phyloP scores from a whole-genome alignment of 352 stramenopile genomes.

The Pythium utonaiense region DNA sequence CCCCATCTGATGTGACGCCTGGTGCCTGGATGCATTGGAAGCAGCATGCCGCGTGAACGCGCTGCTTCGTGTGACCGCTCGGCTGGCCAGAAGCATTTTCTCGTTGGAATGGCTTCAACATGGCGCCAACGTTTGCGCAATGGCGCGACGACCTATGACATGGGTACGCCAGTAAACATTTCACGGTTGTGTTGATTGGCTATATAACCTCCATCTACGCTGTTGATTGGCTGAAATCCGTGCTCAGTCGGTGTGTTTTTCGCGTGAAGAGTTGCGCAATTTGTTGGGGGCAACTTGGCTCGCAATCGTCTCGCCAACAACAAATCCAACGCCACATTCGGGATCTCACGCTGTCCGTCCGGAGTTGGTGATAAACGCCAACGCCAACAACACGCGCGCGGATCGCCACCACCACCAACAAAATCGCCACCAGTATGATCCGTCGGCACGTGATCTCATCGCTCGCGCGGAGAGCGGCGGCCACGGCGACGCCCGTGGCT shows the following conservation, averaged over 20 bases:
- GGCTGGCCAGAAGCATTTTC: constrained; percentile 20
- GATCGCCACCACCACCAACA: neutral
- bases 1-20: no score
- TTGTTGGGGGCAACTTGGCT: neutral
- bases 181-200: constrained; percentile 18
- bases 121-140: constrained; percentile 23
- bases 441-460: constrained; percentile 19
- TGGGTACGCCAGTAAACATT: neutral
- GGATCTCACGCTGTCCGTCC: constrained; percentile 3
- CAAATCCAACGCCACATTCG: neutral
- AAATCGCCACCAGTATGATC: constrained; percentile 14
- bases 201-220: neutral
- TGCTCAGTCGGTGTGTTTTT: neutral
- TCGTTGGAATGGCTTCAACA: constrained; percentile 18
- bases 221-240: constrained; percentile 13
- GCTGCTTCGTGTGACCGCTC: no score
- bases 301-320: neutral
- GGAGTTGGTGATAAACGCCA: no score
- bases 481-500: constrained; percentile 7
- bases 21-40: no score
- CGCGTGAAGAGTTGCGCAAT: constrained; percentile 24
- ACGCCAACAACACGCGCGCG: constrained; percentile 6
- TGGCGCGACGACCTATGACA: constrained; percentile 8
- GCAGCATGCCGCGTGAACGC: no score
- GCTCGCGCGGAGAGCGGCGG: constrained; percentile 14